Conservation (phyloP, 225 moss, liverwort and hornwort species). For the Neckera pumila region DNA sequence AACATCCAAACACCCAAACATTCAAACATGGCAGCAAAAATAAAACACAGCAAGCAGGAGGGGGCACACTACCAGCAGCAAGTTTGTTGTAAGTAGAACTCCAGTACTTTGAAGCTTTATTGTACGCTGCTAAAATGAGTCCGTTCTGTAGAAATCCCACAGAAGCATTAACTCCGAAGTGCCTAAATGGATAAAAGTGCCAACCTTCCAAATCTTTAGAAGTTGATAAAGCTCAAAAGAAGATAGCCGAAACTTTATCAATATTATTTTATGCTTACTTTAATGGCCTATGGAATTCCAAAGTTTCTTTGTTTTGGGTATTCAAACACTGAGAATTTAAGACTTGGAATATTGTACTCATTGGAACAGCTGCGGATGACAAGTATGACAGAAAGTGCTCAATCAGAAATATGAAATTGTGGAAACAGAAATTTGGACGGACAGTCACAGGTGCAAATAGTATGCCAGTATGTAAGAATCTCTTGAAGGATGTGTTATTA, state of each 20-base stretch:
- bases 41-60: background rate
- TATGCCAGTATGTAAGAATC: background rate
- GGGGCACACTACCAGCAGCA: conserved; percentile 24
- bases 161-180: background rate
- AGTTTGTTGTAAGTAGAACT: conserved; percentile 34
- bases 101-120: conserved; percentile 22
- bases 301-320: no score
- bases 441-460: background rate
- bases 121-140: conserved; percentile 42
- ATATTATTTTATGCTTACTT: background rate
- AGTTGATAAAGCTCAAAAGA: background rate
- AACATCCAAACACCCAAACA: background rate
- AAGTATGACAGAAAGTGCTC: background rate
- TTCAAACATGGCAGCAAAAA: background rate
- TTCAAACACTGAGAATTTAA: background rate
- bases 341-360: background rate
- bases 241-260: background rate
- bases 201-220: background rate
- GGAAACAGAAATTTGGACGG: background rate
- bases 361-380: background rate
- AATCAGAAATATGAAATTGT: background rate
- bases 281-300: background rate
- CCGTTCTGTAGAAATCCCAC: conserved; percentile 17
- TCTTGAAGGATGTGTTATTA: background rate
- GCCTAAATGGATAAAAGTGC: no score